Conservation (phyloP, 1,139 yeast genomes). For the Arxiozyma telluris region DNA sequence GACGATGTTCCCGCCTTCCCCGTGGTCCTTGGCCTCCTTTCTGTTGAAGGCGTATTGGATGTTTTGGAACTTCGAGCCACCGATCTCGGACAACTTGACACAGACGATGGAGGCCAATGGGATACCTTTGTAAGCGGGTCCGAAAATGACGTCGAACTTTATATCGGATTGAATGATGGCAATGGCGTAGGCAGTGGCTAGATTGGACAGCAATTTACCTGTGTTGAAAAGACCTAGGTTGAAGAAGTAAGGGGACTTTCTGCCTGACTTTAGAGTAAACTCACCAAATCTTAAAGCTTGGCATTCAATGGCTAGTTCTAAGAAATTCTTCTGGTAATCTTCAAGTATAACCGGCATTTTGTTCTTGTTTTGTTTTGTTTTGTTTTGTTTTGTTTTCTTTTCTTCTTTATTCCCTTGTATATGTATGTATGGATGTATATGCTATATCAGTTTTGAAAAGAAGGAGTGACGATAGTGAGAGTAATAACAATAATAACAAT, state of each 20-base stretch:
- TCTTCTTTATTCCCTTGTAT: background rate
- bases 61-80: conserved; percentile 59
- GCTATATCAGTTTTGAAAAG: no score
- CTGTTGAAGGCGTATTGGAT: conserved; percentile 71
- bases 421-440: no score
- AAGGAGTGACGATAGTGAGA: no score
- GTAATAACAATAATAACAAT: no score
- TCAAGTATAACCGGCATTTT: conserved; percentile 28
- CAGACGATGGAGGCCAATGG: conserved; percentile 91
- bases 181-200: conserved; percentile 83
- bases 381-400: background rate
- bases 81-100: conserved; percentile 83
- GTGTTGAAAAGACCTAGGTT: conserved; percentile 84
- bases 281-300: conserved; percentile 79
- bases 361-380: background rate
- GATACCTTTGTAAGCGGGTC: conserved; percentile 97
- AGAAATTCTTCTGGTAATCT: conserved; percentile 55
- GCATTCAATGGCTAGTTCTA: conserved; percentile 72
- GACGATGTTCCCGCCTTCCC: conserved; percentile 94
- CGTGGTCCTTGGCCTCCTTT: conserved; percentile 94
- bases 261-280: conserved; percentile 85
- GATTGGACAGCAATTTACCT: conserved; percentile 64
- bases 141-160: conserved; percentile 84
- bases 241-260: conserved; percentile 93
- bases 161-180: conserved; percentile 74